These are phyloP conservation scores for Blastobotrys elegans DNA, from an alignment of 1,139 yeast genomes.

Conservation along the genomic window DNA sequence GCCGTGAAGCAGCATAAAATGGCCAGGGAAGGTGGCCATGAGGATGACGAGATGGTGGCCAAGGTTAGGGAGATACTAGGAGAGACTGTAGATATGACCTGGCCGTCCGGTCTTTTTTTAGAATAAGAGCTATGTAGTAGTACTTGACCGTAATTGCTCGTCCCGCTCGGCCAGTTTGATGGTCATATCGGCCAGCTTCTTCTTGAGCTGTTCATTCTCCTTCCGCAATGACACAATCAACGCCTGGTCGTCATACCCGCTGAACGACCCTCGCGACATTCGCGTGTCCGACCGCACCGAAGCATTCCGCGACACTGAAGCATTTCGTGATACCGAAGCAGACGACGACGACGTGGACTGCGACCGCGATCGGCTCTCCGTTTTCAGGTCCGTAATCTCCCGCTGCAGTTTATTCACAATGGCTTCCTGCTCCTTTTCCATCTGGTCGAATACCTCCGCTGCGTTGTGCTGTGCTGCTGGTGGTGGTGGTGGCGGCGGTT, in stretches of 20 bases:
- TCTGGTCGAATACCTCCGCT: conserved; percentile 28
- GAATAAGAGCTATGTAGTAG: neutral
- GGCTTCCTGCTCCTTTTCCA: conserved; percentile 37
- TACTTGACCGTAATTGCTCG: conserved; percentile 16
- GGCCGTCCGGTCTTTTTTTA: conserved; percentile 76
- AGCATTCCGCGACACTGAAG: conserved; percentile 30
- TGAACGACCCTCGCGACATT: conserved; percentile 22
- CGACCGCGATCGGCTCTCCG: conserved; percentile 20
- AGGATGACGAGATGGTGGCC: conserved; percentile 43
- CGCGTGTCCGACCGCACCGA: conserved; percentile 25
- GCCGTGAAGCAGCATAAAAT: conserved; percentile 58
- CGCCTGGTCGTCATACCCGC: conserved; percentile 11
- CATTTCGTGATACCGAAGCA: conserved; percentile 28
- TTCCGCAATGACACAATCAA: conserved; percentile 20
- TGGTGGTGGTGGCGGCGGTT: neutral
- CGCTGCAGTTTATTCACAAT: conserved; percentile 36
- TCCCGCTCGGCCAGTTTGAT: conserved; percentile 31
- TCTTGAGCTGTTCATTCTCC: conserved; percentile 33
- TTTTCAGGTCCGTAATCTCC: conserved; percentile 30
- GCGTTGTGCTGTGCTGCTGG: conserved; percentile 2
- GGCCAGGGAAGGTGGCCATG: conserved; percentile 39
- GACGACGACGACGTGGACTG: conserved; percentile 31
- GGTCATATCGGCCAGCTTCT: conserved; percentile 32
- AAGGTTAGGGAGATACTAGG: conserved; percentile 46
- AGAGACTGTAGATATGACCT: conserved; percentile 55